phyloP scores from a whole-genome alignment of 345 rosid genomes.

The Arabidopsis arenosa region DNA sequence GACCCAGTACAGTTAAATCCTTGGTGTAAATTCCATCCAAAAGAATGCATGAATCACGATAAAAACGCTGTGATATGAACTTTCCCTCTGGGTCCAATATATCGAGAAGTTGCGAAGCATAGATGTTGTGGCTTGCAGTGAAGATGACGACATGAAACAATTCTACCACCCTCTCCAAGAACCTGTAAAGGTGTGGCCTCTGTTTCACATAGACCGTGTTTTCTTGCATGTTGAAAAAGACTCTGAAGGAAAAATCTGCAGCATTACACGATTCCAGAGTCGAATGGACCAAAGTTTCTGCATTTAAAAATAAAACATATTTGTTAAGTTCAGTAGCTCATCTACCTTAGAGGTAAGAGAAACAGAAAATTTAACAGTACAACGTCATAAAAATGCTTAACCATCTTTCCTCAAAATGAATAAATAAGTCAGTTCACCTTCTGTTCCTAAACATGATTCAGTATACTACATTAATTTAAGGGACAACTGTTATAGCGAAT shows the following conservation, averaged over 20 bases:
- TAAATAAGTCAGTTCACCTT: background rate
- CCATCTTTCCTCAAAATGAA: background rate
- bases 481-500: background rate
- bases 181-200: conserved; percentile 81
- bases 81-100: conserved; percentile 76
- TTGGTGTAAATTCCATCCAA: conserved; percentile 89
- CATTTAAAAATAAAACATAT: conserved; percentile 21
- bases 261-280: conserved; percentile 71
- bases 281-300: conserved; percentile 97
- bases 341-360: background rate
- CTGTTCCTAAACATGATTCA: background rate
- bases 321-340: conserved; percentile 7
- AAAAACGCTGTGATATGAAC: conserved; percentile 74
- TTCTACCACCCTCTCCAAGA: conserved; percentile 88
- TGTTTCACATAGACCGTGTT: conserved; percentile 81
- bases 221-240: conserved; percentile 89
- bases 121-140: conserved; percentile 97
- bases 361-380: background rate
- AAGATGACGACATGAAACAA: conserved; percentile 84
- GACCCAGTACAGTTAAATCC: conserved; percentile 90
- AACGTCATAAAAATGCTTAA: background rate
- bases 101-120: conserved; percentile 84
- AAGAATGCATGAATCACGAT: conserved; percentile 90
- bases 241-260: conserved; percentile 86
- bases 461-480: background rate